Percentiles rank a stretch among this genome's conserved stretches.
Conservation (phyloP, 352 stramenopile genomes). For the Phytophthora rubi region DNA sequence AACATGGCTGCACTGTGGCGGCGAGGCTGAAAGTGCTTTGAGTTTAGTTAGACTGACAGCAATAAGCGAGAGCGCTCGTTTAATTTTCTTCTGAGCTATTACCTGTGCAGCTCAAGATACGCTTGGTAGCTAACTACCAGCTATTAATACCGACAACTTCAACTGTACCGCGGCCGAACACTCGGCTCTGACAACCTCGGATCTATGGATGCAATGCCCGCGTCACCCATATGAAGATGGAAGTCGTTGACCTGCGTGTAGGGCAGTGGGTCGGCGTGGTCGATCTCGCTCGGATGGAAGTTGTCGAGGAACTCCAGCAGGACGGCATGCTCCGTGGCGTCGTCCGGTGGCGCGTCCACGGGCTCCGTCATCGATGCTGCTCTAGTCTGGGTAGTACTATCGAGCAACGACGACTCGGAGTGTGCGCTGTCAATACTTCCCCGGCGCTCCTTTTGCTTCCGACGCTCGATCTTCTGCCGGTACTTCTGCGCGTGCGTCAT, state of each 20-base stretch:
- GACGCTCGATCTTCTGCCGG: conserved; percentile 37
- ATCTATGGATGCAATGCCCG: neutral
- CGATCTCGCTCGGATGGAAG: conserved; percentile 32
- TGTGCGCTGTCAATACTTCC: conserved; percentile 8
- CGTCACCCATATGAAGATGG: neutral
- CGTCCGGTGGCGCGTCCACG: neutral
- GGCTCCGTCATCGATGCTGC: conserved; percentile 15
- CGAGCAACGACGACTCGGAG: conserved; percentile 12
- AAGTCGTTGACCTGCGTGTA: conserved; percentile 18
- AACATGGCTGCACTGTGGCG: too few relatives aligned
- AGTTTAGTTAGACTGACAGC: too few relatives aligned
- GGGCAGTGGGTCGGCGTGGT: conserved; percentile 21
- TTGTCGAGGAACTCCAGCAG: conserved; percentile 32
- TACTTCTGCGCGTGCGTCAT: conserved; percentile 56
- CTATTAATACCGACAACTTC: conserved; percentile 1
- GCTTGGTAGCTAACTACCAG: neutral
- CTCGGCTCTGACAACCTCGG: conserved; percentile 1
- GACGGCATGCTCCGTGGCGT: conserved; percentile 24
- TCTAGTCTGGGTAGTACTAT: conserved; percentile 1
- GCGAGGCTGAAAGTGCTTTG: too few relatives aligned
- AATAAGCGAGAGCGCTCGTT: too few relatives aligned
- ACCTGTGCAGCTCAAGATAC: neutral
- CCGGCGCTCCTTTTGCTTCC: conserved; percentile 10
- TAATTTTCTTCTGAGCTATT: neutral
- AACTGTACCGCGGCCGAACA: conserved; percentile 11